phyloP scores from a whole-genome alignment of 139 green algal genomes.

The Chlamydomonas sp. region DNA sequence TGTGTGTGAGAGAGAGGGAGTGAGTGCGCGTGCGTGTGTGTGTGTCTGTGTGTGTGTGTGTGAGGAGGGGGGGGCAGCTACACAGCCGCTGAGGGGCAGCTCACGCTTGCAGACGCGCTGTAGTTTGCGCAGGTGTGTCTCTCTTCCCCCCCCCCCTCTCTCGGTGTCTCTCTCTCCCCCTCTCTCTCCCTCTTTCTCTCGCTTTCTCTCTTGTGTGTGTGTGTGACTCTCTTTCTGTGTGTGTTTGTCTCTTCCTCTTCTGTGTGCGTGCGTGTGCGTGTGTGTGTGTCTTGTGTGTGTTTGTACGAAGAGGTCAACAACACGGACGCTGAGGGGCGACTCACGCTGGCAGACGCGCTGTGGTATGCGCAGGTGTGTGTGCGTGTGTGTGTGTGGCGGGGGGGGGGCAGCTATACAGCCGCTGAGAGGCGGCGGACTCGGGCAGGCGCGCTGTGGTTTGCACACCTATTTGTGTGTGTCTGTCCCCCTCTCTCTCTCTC shows the following conservation, averaged over 20 bases:
- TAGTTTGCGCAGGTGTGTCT: slow-evolving; percentile 80
- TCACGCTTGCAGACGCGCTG: slow-evolving; percentile 92
- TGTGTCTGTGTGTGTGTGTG: too few relatives aligned
- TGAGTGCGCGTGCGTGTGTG: too few relatives aligned
- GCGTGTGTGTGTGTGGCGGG: too few relatives aligned
- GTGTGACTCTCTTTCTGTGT: too few relatives aligned
- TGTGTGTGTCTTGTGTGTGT: too few relatives aligned
- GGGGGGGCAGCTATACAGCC: slow-evolving; percentile 64
- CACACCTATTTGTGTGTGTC: slow-evolving; percentile 55
- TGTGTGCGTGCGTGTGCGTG: too few relatives aligned
- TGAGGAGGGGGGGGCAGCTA: slow-evolving; percentile 63
- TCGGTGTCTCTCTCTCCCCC: too few relatives aligned
- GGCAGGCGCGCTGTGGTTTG: slow-evolving; percentile 89
- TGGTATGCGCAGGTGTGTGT: slow-evolving; percentile 80
- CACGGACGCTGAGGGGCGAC: slow-evolving; percentile 83
- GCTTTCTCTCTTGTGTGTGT: too few relatives aligned
- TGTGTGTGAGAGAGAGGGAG: slow-evolving; percentile 14
- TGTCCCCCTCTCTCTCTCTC: too few relatives aligned
- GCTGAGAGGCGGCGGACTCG: slow-evolving; percentile 89
- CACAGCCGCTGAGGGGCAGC: slow-evolving; percentile 82
- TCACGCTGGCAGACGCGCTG: slow-evolving; percentile 92
- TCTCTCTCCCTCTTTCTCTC: too few relatives aligned
- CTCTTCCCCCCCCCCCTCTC: too few relatives aligned
- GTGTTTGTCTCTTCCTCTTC: too few relatives aligned
- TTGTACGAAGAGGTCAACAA: slow-evolving; percentile 74